Base-by-base conservation (phyloP, 2,329 filamentous ascomycete species). In the Grosmannia serpens region DNA sequence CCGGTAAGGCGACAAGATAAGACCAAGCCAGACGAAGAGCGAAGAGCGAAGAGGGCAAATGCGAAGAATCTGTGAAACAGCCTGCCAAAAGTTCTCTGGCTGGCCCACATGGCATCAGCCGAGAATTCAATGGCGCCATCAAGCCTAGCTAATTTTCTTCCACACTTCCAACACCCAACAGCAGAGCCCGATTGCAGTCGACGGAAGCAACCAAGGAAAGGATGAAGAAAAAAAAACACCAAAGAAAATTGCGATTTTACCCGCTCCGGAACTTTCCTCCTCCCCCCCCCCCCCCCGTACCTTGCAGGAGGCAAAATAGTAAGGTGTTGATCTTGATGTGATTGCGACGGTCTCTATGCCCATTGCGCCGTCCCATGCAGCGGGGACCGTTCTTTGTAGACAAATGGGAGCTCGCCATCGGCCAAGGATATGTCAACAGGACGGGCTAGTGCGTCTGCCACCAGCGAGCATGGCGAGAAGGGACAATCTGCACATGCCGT, bases 121-220 rank as follows among this genome's bases (percentile, higher is more conserved):
- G 55, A 55, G 59, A 61, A 59, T 55, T 53, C 61, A 61, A 69
- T 69, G 65, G 64, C 67, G 67, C 67, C 62, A 69, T 69, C 61
- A 56, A 35, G 58, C n/a, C n/a, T n/a, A n/a, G n/a, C n/a, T n/a
- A n/a, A n/a, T n/a, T n/a, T n/a, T n/a, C n/a, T n/a, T n/a, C n/a
- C n/a, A n/a, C n/a, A n/a, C n/a, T n/a, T n/a, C 55, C 59, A 17
- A 27, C n/a, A 13, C 11, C 26, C 47, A 29, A 10, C 20, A 35
- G 6, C 35, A 10, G 9, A 35, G 6, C 35, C 31, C 17, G 31
- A 31, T 29, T 41, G 11, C 31, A 38, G 22, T 33, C 56, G 35
- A 38, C 13, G 35, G 17, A 22, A 24, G 4, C 35, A n/a, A 46
- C 20, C 9, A 24, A 17, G 11, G 22, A 44, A 26, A 31, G 26